These are phyloP conservation scores for Xylariaceae sp. DNA, from an alignment of 2,329 filamentous ascomycete species.

Conservation along the genomic window DNA sequence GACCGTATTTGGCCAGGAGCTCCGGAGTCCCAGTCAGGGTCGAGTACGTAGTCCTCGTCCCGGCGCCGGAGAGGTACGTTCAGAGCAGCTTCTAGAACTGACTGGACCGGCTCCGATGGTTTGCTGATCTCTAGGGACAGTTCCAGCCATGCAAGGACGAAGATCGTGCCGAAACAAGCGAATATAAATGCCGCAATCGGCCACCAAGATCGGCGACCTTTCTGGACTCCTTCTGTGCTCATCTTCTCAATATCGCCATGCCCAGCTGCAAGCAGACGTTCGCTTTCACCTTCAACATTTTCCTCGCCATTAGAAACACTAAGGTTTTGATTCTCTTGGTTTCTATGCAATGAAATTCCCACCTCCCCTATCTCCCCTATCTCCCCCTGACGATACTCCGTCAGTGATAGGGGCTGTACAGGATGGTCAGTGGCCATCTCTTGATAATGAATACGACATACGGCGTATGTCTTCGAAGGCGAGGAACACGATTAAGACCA, in stretches of 20 bases:
- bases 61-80: constrained; percentile 14
- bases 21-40: constrained; percentile 57
- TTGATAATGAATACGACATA: constrained; percentile 5
- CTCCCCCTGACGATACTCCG: constrained; percentile 5
- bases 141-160: constrained; percentile 12
- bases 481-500: not conserved
- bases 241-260: constrained; percentile 9
- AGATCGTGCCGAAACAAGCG: constrained; percentile 15
- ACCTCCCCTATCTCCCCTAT: constrained; percentile 5
- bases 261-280: constrained; percentile 9
- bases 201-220: constrained; percentile 12
- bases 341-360: not conserved
- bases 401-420: constrained; percentile 16
- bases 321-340: not conserved
- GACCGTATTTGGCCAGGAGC: constrained; percentile 54
- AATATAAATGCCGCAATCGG: constrained; percentile 10
- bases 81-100: constrained; percentile 11
- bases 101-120: not conserved
- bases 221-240: constrained; percentile 1
- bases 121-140: constrained; percentile 11
- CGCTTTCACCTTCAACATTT: constrained; percentile 11
- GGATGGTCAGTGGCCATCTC: constrained; percentile 13
- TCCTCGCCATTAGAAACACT: not conserved
- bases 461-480: not conserved
- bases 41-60: constrained; percentile 57